Percentiles rank a stretch among this genome's conserved stretches.
phyloP scores from a whole-genome alignment of 2,329 filamentous ascomycete species.

The Phialemonium atrogriseum region DNA sequence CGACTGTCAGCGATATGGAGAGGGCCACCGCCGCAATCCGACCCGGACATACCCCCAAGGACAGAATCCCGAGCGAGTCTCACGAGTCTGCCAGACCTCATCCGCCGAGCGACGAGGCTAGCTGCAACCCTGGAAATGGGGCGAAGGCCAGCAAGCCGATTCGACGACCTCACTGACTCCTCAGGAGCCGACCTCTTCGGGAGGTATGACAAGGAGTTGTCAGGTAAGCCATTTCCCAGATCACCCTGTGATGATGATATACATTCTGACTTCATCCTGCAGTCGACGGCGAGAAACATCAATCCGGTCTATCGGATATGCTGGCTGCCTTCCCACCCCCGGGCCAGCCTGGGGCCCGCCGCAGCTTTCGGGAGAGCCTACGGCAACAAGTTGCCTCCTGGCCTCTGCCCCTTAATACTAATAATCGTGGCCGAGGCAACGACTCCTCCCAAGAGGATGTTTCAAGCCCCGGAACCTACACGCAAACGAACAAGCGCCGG shows the following conservation, averaged over 20 bases:
- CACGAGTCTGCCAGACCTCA: constrained; percentile 87
- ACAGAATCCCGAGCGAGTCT: constrained; percentile 81
- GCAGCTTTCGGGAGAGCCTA: constrained; percentile 35
- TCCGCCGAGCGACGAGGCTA: constrained; percentile 76
- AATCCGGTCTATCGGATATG: constrained; percentile 55
- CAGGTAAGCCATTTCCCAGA: constrained; percentile 28
- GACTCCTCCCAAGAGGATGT: constrained; percentile 9
- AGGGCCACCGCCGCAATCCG: constrained; percentile 68
- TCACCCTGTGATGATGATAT: no score
- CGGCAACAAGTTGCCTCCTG: constrained; percentile 41
- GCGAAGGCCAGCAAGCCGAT: constrained; percentile 51
- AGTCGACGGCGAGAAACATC: constrained; percentile 33
- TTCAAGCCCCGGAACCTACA: constrained; percentile 1
- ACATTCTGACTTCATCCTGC: neutral
- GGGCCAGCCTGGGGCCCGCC: constrained; percentile 34
- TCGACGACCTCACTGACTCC: constrained; percentile 45
- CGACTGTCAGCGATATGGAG: constrained; percentile 47
- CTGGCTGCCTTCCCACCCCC: constrained; percentile 57
- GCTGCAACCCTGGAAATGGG: constrained; percentile 85
- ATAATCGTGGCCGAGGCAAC: constrained; percentile 15
- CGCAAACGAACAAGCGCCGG: constrained; percentile 31
- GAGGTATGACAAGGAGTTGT: constrained; percentile 30
- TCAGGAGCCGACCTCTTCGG: constrained; percentile 31
- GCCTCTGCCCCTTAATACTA: constrained; percentile 32
- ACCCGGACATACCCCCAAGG: constrained; percentile 73